Base-by-base conservation (phyloP, 306 rosid genomes). In the Rosa chinensis region DNA sequence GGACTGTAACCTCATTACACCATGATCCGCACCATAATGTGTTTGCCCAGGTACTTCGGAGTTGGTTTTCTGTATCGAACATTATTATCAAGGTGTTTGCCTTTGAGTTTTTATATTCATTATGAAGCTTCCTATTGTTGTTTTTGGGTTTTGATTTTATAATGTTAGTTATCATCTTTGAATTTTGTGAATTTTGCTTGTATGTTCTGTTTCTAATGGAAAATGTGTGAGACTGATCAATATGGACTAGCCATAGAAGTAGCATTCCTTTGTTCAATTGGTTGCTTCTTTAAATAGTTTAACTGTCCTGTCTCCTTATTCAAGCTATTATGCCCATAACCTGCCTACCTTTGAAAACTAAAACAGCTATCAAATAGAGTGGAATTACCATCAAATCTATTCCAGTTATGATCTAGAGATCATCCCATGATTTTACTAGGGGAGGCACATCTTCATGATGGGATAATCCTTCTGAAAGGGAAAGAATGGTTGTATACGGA, bases 11-110 rank as follows among this genome's bases (percentile, higher is more conserved):
- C 18, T 97, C 99, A 20, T 88, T 95, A 82, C 99, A 93, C 86
- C 98, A 91, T 39, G 98, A 95, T 88, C 98, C 96, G 28, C 98
- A 93, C 84, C 99, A 93, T 84, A 93, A 90, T 80, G 87, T 95
- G 80, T 84, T 95, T 50, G 97, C 98, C 52, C 97, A 95, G 99
- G 98, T 95, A 84, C 70, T 66, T 70, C 69, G 52, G 77, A 66
- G 58, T 63, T 28, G 47, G 35, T 50, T 49, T 73, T 68, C 39
- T 32, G 9, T 6, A 74, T 74, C 4, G 10, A 21, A 28, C 58
- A 42, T 5, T 23, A 23, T 21, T 45, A 16, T 20, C 56, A 42
- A 23, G 25, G 25, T 58, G 21, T 66, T 59, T 82, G 35, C 44
- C 47, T 62, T 42, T 23, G 53, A 32, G 66, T 16, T n/a, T n/a